Conservation (phyloP, 176 grass and related monocot genomes). For the Pontederia crassipes region DNA sequence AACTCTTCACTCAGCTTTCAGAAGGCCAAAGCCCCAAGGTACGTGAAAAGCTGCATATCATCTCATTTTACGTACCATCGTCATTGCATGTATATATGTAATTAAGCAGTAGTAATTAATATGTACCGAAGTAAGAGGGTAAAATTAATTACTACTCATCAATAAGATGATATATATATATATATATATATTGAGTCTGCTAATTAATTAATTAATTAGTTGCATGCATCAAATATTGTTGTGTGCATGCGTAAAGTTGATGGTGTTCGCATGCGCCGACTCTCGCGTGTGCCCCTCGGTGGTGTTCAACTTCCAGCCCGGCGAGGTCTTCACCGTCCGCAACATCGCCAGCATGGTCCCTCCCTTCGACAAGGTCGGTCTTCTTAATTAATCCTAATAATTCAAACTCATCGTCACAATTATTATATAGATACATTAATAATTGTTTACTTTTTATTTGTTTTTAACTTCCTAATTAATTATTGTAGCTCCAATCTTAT, state of each 20-base stretch:
- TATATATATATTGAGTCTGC: no score
- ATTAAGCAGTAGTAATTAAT: background rate
- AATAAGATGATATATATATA: no score
- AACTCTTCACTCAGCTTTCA: background rate
- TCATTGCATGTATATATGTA: background rate
- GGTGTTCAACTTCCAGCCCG: conserved; percentile 26
- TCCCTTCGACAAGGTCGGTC: conserved; percentile 16
- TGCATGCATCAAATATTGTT: no score
- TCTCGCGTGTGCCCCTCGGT: conserved; percentile 34
- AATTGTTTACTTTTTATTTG: no score
- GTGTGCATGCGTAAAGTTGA: conserved; percentile 17
- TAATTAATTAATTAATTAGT: no score
- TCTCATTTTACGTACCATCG: background rate
- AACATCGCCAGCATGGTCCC: conserved; percentile 41
- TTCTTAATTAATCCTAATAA: no score
- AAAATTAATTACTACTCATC: no score
- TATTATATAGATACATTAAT: background rate
- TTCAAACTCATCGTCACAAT: background rate
- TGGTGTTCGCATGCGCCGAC: conserved; percentile 40
- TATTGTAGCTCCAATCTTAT: no score
- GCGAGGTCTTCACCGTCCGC: conserved; percentile 41
- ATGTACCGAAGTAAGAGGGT: no score
- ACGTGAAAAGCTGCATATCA: background rate
- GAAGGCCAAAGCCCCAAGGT: conserved; percentile 15
- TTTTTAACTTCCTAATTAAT: no score